Base-by-base conservation (phyloP, 345 rosid species). In the Eucalyptus coolabah region DNA sequence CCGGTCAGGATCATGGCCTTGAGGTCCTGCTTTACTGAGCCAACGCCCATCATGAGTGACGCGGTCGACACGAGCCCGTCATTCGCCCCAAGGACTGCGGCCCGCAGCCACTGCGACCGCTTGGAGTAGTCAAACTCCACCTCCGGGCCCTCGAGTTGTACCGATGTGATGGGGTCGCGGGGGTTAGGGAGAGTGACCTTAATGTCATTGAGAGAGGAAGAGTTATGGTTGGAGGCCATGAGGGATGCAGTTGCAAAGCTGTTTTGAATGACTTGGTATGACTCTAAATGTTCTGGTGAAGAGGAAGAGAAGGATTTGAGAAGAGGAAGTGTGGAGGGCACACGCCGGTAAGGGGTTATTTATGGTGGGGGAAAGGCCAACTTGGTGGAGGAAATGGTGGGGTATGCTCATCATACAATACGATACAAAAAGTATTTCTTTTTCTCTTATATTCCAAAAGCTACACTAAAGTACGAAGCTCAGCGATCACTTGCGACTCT, bases 1-100 rank as follows among this genome's bases (percentile, higher is more conserved):
- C 99, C 99, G 1, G 98, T 93, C 49, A 97, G 94, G 47, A 97
- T 94, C 99, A 97, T 97, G 28, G 88, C 96, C 65, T 95, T 96
- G 53, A 95, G 89, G 90, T 97, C 99, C 89, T 94, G 95, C 87
- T 94, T 97, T 12, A 96, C 98, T 3, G 99, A 99, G 0, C 99
- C 99, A 3, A 97, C 94, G 8, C 99, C 99, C 98, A 97, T 96
- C 97, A 97, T 97, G 59, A 97, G 87, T 2, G 99, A 94, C 1
- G 99, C 96, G 2, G 99, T 96, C 86, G 99, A 96, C 87, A 97
- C 96, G 2, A 97, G 92, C 9, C 99, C 99, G 12, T 97, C 99
- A 88, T 96, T 97, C 82, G 99, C 99, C 5, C 99, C 99, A 1
- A 97, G 95, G 6, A 97, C 99, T 1, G 99, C 99, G 1, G 99